Conservation (phyloP, 305 asterid species). For the Solanum hybrid region DNA sequence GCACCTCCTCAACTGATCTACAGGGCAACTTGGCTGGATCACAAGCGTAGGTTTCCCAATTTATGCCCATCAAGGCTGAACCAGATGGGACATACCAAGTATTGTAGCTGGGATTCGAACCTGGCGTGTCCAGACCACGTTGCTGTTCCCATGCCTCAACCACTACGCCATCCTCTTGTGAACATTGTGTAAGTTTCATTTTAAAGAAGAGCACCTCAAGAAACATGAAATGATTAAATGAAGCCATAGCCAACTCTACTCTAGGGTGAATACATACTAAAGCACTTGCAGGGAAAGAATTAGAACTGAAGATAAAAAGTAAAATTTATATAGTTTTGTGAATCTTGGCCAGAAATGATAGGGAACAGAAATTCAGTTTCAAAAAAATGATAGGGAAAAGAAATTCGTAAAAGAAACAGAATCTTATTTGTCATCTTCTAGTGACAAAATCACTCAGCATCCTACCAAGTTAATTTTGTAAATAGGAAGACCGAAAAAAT, state of each 20-base stretch:
- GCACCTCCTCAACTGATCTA: neutral
- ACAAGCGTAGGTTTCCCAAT: neutral
- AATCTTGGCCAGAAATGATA: neutral
- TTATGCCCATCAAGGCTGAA: neutral
- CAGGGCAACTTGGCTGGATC: neutral
- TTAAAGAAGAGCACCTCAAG: neutral
- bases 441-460: neutral
- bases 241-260: neutral
- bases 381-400: neutral
- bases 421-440: neutral
- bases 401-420: neutral
- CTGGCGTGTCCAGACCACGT: neutral
- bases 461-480: neutral
- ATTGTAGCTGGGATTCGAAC: neutral
- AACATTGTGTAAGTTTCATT: neutral
- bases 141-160: neutral
- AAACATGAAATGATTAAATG: neutral
- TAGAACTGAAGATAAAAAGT: neutral
- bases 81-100: neutral
- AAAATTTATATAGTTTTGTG: neutral
- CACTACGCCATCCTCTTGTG: neutral
- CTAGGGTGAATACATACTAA: neutral
- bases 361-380: neutral
- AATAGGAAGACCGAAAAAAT: neutral
- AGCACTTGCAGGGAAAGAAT: neutral